Conservation (phyloP, 2,329 filamentous ascomycete genomes). For the Bipolaris gigantea region DNA sequence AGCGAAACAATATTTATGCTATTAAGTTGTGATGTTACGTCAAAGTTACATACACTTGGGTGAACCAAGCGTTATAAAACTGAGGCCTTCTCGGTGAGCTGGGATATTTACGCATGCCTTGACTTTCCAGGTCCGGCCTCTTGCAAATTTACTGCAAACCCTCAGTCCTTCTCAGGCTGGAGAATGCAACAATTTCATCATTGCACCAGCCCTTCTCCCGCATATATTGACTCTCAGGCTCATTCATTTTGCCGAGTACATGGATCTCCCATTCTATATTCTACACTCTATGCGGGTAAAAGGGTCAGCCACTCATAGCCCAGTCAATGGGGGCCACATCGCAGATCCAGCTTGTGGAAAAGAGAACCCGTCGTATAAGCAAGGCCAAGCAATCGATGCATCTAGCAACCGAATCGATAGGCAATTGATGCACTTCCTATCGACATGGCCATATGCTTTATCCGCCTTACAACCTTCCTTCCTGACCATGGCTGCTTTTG, state of each 20-base stretch:
- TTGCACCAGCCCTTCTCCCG: not conserved
- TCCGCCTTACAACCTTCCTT: conserved; percentile 16
- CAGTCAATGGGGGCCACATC: conserved; percentile 15
- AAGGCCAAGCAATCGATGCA: conserved; percentile 11
- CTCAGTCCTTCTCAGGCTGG: not conserved
- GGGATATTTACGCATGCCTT: not conserved
- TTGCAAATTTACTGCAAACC: not conserved
- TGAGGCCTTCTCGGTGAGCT: not conserved
- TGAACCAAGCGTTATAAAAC: not conserved
- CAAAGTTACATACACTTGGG: not conserved
- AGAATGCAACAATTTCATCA: not conserved
- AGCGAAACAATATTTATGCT: not conserved
- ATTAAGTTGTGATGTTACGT: not conserved
- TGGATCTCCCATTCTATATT: conserved; percentile 27
- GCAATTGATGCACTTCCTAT: conserved; percentile 26
- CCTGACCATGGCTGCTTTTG: conserved; percentile 27
- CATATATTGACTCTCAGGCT: not conserved
- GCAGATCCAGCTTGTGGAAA: conserved; percentile 25
- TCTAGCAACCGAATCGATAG: conserved; percentile 13
- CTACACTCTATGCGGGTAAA: conserved; percentile 39
- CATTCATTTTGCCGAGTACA: conserved; percentile 17
- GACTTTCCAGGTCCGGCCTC: not conserved
- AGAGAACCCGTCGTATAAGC: conserved; percentile 16
- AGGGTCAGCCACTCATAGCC: conserved; percentile 23
- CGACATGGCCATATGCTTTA: conserved; percentile 8